Base-by-base conservation (phyloP, 371 early-diverging fungal genomes). In the Encephalitozoon intestinalis region DNA sequence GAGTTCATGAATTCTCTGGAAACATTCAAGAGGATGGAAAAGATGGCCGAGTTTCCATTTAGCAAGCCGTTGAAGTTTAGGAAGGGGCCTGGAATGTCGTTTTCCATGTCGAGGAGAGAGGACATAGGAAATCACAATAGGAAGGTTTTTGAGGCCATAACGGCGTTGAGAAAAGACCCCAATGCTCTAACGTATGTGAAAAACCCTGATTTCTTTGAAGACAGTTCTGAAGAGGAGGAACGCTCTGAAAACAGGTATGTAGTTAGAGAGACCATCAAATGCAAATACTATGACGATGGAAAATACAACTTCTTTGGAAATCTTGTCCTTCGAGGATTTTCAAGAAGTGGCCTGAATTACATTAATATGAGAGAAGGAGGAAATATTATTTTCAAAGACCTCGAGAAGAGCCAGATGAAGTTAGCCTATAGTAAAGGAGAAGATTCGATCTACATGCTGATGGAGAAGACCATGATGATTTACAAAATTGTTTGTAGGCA, bases 401-500 rank as follows among this genome's bases (percentile, higher is more conserved):
- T 58, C 18, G 58, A 58, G 30, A 37, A 37, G 21, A 31, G 31
- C 18, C 58, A 58, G 15, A 21, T 58, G 37, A 34, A n/a, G 31
- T 15, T 58, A 18, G 21, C 11, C 3, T 37, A 58, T 37, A 58
- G 28, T 15, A 58, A 58, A 28, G 58, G 58, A 21, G 58, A 58
- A 34, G 58, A 58, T n/a, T 31, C 34, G 12, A n/a, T 58, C 2
- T 58, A 58, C 34, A 58, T 58, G 58, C 58, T 58, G 30, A 21
- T 58, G 18, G 15, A 34, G 58, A 15, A 58, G 34, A 58, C 37
- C 4, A 58, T 58, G 58, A 37, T n/a, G 37, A 58, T 58, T 34
- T 58, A 58, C 11, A 58, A 58, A n/a, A 12, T 58, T 58, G 58
- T 58, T 3, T 58, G 58, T 5, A 58, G 58, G n/a, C 58, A 58